A percentile compares a stretch with the other conserved stretches of the same genome.
Evolutionary conservation across 352 stramenopile species (phyloP).

Genomic region (Globisporangium paroecandrum): DNA sequence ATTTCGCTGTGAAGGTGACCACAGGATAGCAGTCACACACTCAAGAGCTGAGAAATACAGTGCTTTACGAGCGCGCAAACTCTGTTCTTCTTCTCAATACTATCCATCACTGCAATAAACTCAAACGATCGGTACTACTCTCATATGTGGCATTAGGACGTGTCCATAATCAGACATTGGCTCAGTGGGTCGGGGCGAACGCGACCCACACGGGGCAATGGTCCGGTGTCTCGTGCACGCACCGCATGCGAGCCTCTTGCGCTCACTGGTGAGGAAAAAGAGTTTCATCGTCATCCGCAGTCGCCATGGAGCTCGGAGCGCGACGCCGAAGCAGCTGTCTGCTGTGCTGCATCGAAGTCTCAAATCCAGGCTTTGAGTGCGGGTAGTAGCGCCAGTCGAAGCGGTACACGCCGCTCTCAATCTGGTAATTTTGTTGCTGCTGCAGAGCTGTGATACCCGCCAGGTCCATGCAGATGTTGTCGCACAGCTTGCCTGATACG

Average conservation of each 20-base stretch:
- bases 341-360: slow-evolving; percentile 14
- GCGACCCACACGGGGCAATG: slow-evolving; percentile 66
- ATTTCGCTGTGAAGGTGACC: slow-evolving; percentile 12
- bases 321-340: slow-evolving; percentile 5
- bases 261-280: background rate
- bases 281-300: slow-evolving; percentile 24
- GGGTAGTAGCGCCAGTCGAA: slow-evolving; percentile 66
- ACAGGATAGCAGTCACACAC: background rate
- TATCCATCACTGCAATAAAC: background rate
- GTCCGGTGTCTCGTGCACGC: slow-evolving; percentile 51
- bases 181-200: slow-evolving; percentile 15
- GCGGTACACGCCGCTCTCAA: slow-evolving; percentile 50
- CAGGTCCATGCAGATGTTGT: slow-evolving; percentile 61
- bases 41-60: background rate
- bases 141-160: background rate
- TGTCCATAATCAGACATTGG: no score
- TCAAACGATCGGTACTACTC: background rate
- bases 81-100: background rate
- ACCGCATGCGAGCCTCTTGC: slow-evolving; percentile 26
- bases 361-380: slow-evolving; percentile 22
- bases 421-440: slow-evolving; percentile 3
- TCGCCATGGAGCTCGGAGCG: slow-evolving; percentile 10
- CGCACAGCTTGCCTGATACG: slow-evolving; percentile 55
- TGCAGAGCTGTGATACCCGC: slow-evolving; percentile 15
- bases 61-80: background rate